Conservation (phyloP, 2,329 filamentous ascomycete species). For the Cordyceps tenuipes region DNA sequence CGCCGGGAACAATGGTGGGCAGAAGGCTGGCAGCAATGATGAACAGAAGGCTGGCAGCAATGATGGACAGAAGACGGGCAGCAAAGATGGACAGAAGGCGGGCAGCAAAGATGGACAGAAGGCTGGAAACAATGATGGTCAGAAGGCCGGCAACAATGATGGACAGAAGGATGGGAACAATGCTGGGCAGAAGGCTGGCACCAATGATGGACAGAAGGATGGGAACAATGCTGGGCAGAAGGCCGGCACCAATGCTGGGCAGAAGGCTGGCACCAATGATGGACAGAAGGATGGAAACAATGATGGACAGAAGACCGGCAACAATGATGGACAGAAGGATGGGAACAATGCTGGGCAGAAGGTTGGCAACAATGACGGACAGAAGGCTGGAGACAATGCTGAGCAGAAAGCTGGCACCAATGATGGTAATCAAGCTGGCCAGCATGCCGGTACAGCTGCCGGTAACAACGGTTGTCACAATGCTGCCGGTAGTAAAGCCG, state of each 20-base stretch:
- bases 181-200: background rate
- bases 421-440: background rate
- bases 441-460: background rate
- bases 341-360: background rate
- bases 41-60: background rate
- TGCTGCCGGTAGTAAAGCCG: background rate
- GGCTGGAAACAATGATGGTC: background rate
- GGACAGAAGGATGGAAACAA: background rate
- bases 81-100: background rate
- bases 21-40: background rate
- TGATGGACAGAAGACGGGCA: background rate
- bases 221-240: background rate
- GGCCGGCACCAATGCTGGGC: background rate
- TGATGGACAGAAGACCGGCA: background rate
- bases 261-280: background rate
- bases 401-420: too few relatives aligned
- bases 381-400: background rate
- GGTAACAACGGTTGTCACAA: background rate
- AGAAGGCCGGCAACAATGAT: background rate
- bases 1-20: background rate
- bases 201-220: background rate
- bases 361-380: background rate
- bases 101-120: background rate
- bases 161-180: background rate
- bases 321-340: background rate